Conservation (phyloP, 495 filamentous ascomycete genomes). For the Penicillium verhagenii region DNA sequence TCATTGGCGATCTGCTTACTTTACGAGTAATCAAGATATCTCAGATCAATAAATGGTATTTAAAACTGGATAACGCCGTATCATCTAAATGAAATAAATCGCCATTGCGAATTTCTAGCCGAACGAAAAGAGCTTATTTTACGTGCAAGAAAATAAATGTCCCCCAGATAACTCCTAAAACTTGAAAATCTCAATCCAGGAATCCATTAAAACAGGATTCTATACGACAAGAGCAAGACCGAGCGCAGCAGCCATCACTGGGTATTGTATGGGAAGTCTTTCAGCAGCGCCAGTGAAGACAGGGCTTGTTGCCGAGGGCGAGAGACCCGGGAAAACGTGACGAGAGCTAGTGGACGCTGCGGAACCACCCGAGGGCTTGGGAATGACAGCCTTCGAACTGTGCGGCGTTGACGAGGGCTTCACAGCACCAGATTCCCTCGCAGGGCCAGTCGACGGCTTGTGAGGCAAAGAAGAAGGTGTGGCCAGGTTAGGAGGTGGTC, state of each 20-base stretch:
- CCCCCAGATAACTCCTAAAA: too few species aligned
- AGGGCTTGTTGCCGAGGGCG: not conserved
- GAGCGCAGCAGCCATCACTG: not conserved
- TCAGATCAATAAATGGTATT: too few species aligned
- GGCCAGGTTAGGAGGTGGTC: not conserved
- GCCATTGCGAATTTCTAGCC: not conserved
- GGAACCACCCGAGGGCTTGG: not conserved
- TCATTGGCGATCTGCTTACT: too few species aligned
- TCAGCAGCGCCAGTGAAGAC: constrained; percentile 6
- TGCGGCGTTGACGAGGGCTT: not conserved
- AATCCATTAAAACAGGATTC: not conserved
- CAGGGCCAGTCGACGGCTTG: not conserved
- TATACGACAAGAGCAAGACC: not conserved
- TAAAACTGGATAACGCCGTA: too few species aligned
- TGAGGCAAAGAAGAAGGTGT: not conserved
- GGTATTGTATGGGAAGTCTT: not conserved
- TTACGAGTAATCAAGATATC: too few species aligned
- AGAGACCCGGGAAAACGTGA: not conserved
- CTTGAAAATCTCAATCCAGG: too few species aligned
- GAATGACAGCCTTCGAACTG: not conserved
- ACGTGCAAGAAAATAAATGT: not conserved
- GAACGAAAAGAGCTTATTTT: not conserved
- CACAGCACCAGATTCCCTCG: not conserved
- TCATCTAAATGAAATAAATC: not conserved
- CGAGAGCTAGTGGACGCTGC: not conserved